phyloP scores from a whole-genome alignment of 2,329 filamentous ascomycete genomes.

The Xylaria sp. region DNA sequence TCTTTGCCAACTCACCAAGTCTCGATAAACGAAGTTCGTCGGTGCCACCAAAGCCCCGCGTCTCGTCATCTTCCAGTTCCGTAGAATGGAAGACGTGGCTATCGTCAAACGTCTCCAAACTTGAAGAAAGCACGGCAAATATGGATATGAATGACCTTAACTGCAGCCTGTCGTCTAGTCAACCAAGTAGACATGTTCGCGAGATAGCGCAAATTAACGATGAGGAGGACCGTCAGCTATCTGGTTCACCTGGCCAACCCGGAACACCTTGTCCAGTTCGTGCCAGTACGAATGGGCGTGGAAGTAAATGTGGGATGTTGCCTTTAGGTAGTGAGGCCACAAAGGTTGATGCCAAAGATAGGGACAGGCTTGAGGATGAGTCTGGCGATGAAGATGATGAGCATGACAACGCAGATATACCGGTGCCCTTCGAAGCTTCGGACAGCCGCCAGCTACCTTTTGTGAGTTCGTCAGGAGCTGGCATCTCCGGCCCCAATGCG shows the following conservation, averaged over 20 bases:
- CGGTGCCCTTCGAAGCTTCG: slow-evolving; percentile 15
- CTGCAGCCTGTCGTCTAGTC: slow-evolving; percentile 21
- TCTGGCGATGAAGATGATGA: neutral
- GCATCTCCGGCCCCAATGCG: neutral
- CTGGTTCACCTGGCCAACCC: neutral
- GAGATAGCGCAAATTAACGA: slow-evolving; percentile 46
- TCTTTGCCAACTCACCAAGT: slow-evolving; percentile 32
- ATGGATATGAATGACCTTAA: slow-evolving; percentile 12
- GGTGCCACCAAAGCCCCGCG: slow-evolving; percentile 26
- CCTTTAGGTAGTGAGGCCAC: neutral
- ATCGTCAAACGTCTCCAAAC: slow-evolving; percentile 45
- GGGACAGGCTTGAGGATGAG: neutral
- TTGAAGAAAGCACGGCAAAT: slow-evolving; percentile 34
- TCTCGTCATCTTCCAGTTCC: slow-evolving; percentile 33
- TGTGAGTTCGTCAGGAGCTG: neutral
- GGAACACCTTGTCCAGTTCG: neutral
- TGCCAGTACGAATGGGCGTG: neutral
- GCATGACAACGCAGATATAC: neutral
- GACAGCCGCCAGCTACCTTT: neutral
- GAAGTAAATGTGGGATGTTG: neutral
- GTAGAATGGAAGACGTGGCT: slow-evolving; percentile 52
- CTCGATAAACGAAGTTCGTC: slow-evolving; percentile 26
- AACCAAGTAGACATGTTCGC: slow-evolving; percentile 39
- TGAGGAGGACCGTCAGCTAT: slow-evolving; percentile 29
- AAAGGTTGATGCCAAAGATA: neutral